Base-by-base conservation (phyloP, 148 eudicot species). In the Heliamphora exappendiculata region DNA sequence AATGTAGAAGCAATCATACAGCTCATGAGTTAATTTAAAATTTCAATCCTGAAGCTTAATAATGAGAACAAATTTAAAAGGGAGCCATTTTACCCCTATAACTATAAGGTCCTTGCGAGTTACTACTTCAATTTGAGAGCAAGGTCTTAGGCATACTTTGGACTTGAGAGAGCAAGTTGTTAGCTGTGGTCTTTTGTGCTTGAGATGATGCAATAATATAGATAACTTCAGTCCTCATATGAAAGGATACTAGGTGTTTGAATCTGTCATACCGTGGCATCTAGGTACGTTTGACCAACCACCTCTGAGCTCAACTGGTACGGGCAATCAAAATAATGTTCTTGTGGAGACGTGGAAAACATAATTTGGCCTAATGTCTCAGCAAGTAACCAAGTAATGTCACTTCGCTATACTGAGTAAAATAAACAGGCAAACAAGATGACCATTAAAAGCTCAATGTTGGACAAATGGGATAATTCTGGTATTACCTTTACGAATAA, bases 251-350 rank as follows among this genome's bases (percentile, higher is more conserved):
- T 64, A 13, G 41, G 19, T 31, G 20, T 24, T 54, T 29, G 34
- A 45, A 74, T 29, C 28, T n/a, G 54, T 74, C 85, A 70, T 82
- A 95, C 98, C 90, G 86, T 76, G 28, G 98, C 97, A 83, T 95
- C 97, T 44, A 87, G 85, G 75, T 92, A 92, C 29, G 98, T 95
- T 75, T 95, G 97, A 76, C 87, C 82, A 77, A 87, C 85, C 36
- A 80, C 80, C 79, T 95, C 94, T 31, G 98, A 95, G 86, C 98
- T 95, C 86, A 95, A 74, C 81, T 95, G 98, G 81, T 89, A 95
- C 39, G 98, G 98, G 73, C 98, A 95, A 67, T 95, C 98, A 77
- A 95, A 95, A 79, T 91, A 95, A 82, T 92, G 98, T 74, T 95
- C 98, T 85, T 89, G 96, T 39, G 94, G 94, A 79, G 84, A 89